Evolutionary conservation across 495 filamentous ascomycete species (phyloP).

Genomic region (Aspergillus coremiiformis): DNA sequence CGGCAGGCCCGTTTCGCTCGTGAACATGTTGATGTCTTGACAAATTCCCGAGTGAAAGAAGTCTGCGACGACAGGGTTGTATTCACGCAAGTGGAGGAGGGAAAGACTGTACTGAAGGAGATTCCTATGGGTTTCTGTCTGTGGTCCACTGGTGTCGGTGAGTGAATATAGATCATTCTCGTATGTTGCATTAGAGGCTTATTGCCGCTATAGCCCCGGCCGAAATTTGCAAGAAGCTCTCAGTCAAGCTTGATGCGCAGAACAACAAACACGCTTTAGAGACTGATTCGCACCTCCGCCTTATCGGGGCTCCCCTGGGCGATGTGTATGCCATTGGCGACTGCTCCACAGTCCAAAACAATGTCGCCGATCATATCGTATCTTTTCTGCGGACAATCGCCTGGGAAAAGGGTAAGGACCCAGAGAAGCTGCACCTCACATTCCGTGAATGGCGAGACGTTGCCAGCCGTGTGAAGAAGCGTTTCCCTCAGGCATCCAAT

Average conservation of each 20-base stretch:
- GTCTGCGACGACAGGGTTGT: conserved; percentile 76
- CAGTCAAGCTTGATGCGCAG: conserved; percentile 66
- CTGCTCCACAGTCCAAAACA: conserved; percentile 94
- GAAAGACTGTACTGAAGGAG: conserved; percentile 74
- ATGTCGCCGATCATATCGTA: conserved; percentile 78
- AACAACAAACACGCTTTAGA: conserved; percentile 88
- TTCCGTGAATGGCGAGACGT: conserved; percentile 85
- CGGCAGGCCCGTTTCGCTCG: conserved; percentile 63
- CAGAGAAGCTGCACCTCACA: conserved; percentile 70
- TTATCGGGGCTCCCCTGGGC: conserved; percentile 85
- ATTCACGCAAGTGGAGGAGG: conserved; percentile 76
- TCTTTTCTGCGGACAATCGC: conserved; percentile 83
- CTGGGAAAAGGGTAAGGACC: conserved; percentile 86
- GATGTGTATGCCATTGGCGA: conserved; percentile 98
- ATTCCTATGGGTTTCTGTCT: conserved; percentile 94
- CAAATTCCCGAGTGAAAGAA: conserved; percentile 86
- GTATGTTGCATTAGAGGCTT: not conserved
- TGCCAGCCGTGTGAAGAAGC: conserved; percentile 71
- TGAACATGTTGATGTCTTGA: conserved; percentile 83
- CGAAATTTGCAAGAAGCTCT: conserved; percentile 65
- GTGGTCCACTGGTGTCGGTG: conserved; percentile 90
- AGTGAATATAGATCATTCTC: conserved; percentile 12
- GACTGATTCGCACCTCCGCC: conserved; percentile 87
- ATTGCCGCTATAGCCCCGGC: conserved; percentile 55
- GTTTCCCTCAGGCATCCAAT: conserved; percentile 87